A percentile compares a stretch with the other conserved stretches of the same genome.
Evolutionary conservation across 495 filamentous ascomycete species (phyloP).

Genomic region (Penicillium waksmanii): DNA sequence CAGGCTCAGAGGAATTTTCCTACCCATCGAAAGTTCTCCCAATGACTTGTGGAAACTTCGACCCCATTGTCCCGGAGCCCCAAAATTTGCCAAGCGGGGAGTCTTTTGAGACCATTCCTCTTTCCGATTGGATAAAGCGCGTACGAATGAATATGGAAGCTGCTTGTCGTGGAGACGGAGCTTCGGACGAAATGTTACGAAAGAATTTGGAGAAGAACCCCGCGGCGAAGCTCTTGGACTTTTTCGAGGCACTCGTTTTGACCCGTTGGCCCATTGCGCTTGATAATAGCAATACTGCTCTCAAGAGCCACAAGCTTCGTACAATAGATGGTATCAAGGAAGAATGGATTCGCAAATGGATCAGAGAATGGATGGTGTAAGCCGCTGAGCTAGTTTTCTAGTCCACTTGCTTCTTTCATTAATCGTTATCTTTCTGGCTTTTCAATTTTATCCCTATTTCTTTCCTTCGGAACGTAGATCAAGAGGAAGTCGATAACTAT

Average conservation of each 20-base stretch:
- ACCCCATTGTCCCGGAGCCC: neutral
- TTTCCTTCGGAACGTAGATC: too few relatives aligned
- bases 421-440: too few relatives aligned
- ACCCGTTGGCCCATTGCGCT: neutral
- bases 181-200: constrained; percentile 10
- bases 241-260: constrained; percentile 22
- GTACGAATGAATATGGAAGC: constrained; percentile 12
- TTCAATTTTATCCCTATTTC: too few relatives aligned
- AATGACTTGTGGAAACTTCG: constrained; percentile 7
- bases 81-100: constrained; percentile 4
- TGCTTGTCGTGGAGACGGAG: neutral
- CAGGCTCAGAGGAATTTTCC: neutral
- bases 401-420: too few relatives aligned
- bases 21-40: constrained; percentile 17
- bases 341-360: constrained; percentile 35
- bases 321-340: constrained; percentile 19
- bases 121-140: constrained; percentile 20
- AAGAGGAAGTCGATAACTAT: too few relatives aligned
- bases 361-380: constrained; percentile 26
- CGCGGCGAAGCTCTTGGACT: constrained; percentile 31
- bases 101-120: constrained; percentile 15
- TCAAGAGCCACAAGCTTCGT: constrained; percentile 21
- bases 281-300: constrained; percentile 17
- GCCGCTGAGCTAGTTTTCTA: neutral
- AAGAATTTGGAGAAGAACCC: constrained; percentile 23